Evolutionary conservation across 805 yeast species (phyloP), one percentile per base, ranked within the genome.

Genomic region (Kluyveromyces nonfermentans): DNA sequence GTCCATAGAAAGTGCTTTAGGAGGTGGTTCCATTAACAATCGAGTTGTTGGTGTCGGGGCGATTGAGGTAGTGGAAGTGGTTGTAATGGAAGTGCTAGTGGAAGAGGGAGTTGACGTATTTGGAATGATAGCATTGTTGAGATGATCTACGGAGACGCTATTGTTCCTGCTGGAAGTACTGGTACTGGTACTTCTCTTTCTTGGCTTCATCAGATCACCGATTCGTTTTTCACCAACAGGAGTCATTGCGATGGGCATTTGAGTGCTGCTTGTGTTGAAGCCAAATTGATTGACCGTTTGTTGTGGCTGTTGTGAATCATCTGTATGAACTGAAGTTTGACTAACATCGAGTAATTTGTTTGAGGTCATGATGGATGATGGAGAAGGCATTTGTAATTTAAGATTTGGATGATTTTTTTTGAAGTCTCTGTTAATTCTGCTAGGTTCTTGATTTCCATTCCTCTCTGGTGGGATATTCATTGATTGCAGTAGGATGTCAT

Each of bases 341-440:
- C 7, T 74, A 65, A 43, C 53, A 54, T 59, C 64, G 14, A 60
- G 49, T 31, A 60, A 41, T 41, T 55, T 58, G 43, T 50, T 52
- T 16, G 62, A 48, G 15, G 48, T 58, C n/a, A 70, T 45, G n/a
- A 35, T 64, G 1, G 75, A 56, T 0, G 80, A 72, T 1, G 90
- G 89, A 2, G 78, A 72, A 3, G 89, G 90, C 88, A 83, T 82
- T 57, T 82, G 88, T 17, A 83, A 69, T 47, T 78, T 76, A 36
- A 81, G 62, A 31, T 80, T 73, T 1, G 81, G 78, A 46, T 76
- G 71, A 30, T 73, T 72, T 34, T 73, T 64, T 37, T 67, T 66
- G 37, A 61, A 62, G 40, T 60, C 65, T 15, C 61, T 52, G 32
- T 52, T 56, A 7, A 56, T 56, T 30, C 66, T 58, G 41, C 54